phyloP scores from a whole-genome alignment of 108 stramenopile genomes.

The Nitzschia putrida region DNA sequence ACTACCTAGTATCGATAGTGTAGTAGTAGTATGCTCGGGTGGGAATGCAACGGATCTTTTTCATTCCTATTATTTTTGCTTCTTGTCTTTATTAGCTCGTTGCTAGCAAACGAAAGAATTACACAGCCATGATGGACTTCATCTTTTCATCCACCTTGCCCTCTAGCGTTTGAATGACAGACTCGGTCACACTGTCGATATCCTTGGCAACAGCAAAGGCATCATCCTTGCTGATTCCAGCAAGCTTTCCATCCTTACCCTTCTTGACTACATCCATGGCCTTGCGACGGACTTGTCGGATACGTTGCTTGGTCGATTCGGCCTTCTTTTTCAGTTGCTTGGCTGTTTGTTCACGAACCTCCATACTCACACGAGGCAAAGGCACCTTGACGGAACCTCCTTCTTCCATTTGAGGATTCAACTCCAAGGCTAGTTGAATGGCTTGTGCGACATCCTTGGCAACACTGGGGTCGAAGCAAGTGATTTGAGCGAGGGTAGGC shows the following conservation, averaged over 20 bases:
- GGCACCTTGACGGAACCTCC: conserved; percentile 76
- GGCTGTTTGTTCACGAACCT: conserved; percentile 73
- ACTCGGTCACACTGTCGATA: conserved; percentile 74
- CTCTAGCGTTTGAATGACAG: conserved; percentile 58
- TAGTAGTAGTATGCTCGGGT: too few relatives aligned
- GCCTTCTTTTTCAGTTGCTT: conserved; percentile 68
- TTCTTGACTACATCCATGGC: conserved; percentile 77
- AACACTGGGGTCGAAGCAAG: conserved; percentile 79
- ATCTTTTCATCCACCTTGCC: conserved; percentile 71
- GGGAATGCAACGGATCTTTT: too few relatives aligned
- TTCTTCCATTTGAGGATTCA: conserved; percentile 83
- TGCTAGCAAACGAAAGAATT: background rate
- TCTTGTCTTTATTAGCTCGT: too few relatives aligned
- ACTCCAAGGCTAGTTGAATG: conserved; percentile 69
- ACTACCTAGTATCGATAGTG: too few relatives aligned
- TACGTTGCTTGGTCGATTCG: conserved; percentile 61
- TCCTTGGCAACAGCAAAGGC: conserved; percentile 82
- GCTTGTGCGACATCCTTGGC: conserved; percentile 75
- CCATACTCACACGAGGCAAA: conserved; percentile 69
- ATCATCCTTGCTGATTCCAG: conserved; percentile 84
- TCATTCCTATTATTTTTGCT: too few relatives aligned
- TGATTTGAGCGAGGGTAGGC: conserved; percentile 74
- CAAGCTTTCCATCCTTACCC: conserved; percentile 80
- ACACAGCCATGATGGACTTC: conserved; percentile 70
- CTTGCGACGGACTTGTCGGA: conserved; percentile 73